phyloP scores from a whole-genome alignment of 768 basidiomycete genomes.

The Trametes cubensis region DNA sequence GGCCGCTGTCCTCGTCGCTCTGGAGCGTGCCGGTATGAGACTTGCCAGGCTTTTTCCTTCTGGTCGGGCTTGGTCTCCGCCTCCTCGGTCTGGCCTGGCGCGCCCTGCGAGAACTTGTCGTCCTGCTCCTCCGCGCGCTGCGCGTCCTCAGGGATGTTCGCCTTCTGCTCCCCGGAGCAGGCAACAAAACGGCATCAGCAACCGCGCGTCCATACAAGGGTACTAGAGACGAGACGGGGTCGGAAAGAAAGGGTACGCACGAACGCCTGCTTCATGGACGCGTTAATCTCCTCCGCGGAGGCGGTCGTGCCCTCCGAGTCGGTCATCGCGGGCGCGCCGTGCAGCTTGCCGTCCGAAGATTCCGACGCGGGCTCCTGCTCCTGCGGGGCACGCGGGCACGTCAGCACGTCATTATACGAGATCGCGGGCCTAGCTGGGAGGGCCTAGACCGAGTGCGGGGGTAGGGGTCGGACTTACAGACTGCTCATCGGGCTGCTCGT shows the following conservation, averaged over 20 bases:
- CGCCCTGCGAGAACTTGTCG: conserved; percentile 22
- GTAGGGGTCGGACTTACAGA: not conserved
- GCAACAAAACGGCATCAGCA: no score
- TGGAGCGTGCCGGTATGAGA: conserved; percentile 26
- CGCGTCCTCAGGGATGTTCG: conserved; percentile 31
- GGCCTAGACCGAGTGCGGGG: conserved; percentile 1
- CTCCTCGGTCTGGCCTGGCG: conserved; percentile 28
- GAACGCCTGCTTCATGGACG: conserved; percentile 29
- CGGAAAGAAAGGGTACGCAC: conserved; percentile 18
- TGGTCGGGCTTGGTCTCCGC: conserved; percentile 29
- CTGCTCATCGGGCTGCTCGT: conserved; percentile 21
- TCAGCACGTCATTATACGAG: not conserved
- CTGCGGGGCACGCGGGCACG: not conserved
- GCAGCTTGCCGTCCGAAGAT: conserved; percentile 12
- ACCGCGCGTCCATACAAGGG: no score
- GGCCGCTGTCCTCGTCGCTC: conserved; percentile 19
- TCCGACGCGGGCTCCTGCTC: not conserved
- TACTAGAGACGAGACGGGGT: no score
- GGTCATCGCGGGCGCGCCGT: conserved; percentile 20
- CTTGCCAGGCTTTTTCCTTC: conserved; percentile 27
- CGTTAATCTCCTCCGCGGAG: conserved; percentile 31
- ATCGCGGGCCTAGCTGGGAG: not conserved
- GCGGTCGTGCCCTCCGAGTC: conserved; percentile 34
- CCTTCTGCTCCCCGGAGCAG: no score
- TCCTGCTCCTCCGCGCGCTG: conserved; percentile 28